Evolutionary conservation across 2,329 filamentous ascomycete species (phyloP).

Genomic region (Colletotrichum musae): DNA sequence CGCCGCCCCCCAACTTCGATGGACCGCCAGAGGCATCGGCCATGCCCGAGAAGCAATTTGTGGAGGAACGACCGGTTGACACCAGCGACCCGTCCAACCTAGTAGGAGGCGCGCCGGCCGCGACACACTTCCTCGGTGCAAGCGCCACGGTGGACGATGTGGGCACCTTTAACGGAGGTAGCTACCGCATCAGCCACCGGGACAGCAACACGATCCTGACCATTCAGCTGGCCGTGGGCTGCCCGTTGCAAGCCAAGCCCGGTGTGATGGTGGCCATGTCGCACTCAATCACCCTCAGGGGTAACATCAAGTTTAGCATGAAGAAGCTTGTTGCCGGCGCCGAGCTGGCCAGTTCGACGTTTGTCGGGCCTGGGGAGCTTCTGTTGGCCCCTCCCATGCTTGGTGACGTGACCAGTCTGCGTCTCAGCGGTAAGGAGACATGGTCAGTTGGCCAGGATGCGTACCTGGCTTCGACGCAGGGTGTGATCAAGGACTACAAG

Average conservation of each 20-base stretch:
- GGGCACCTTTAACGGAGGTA: conserved; percentile 97
- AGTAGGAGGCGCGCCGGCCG: conserved; percentile 56
- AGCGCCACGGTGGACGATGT: conserved; percentile 81
- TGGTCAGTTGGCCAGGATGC: conserved; percentile 92
- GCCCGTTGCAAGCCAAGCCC: conserved; percentile 85
- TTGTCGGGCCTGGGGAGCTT: conserved; percentile 91
- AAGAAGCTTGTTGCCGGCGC: conserved; percentile 92
- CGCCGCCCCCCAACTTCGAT: conserved; percentile 51
- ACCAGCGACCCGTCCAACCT: conserved; percentile 51
- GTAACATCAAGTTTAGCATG: conserved; percentile 85
- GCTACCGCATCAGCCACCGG: conserved; percentile 92
- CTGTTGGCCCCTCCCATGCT: conserved; percentile 84
- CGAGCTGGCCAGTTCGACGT: conserved; percentile 84
- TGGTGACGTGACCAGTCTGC: conserved; percentile 88
- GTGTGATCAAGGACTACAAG: conserved; percentile 90
- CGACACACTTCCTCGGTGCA: conserved; percentile 75
- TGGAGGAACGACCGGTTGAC: conserved; percentile 46
- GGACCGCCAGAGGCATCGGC: conserved; percentile 44
- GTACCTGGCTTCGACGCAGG: conserved; percentile 88
- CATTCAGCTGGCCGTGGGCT: conserved; percentile 89
- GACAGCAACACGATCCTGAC: conserved; percentile 93
- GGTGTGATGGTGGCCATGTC: conserved; percentile 97
- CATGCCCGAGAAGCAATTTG: conserved; percentile 46
- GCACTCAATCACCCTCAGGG: conserved; percentile 86
- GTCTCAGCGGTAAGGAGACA: conserved; percentile 77